Evolutionary conservation across 768 basidiomycete species (phyloP).

Genomic region (Leccinellum albellum): DNA sequence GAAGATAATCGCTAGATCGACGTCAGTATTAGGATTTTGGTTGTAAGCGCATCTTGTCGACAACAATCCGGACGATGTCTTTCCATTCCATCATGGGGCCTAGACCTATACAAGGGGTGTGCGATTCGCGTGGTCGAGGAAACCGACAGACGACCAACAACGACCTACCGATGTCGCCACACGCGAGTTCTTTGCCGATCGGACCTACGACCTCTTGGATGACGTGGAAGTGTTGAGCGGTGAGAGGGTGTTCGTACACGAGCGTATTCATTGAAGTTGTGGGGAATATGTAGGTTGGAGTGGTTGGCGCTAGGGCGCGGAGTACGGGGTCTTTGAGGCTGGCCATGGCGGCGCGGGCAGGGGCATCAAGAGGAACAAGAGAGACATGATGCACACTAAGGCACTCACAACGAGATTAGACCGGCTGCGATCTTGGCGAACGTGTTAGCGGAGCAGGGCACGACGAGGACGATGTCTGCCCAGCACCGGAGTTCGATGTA

Average conservation of each 20-base stretch:
- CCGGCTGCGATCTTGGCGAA: too few species aligned
- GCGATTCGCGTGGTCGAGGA: neutral
- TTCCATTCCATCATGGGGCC: conserved; percentile 98
- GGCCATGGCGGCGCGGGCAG: neutral
- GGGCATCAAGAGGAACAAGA: too few species aligned
- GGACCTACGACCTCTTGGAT: conserved; percentile 82
- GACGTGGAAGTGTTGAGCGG: conserved; percentile 85
- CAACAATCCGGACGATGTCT: conserved; percentile 77
- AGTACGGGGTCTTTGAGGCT: conserved; percentile 65
- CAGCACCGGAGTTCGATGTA: too few species aligned
- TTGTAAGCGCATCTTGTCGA: conserved; percentile 44
- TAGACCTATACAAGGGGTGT: conserved; percentile 47
- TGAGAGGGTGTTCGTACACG: conserved; percentile 95
- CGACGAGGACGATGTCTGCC: conserved; percentile 45
- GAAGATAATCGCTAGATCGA: neutral
- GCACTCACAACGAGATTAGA: conserved; percentile 52
- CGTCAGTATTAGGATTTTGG: neutral
- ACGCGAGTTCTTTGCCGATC: conserved; percentile 83
- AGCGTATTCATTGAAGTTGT: conserved; percentile 99
- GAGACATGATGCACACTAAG: too few species aligned
- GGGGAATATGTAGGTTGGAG: conserved; percentile 88
- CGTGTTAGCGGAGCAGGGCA: conserved; percentile 25
- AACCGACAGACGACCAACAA: neutral
- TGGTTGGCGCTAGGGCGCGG: conserved; percentile 77
- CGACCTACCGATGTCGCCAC: conserved; percentile 81